phyloP scores from a whole-genome alignment of 2,329 filamentous ascomycete genomes.

The Colletotrichum filicis region DNA sequence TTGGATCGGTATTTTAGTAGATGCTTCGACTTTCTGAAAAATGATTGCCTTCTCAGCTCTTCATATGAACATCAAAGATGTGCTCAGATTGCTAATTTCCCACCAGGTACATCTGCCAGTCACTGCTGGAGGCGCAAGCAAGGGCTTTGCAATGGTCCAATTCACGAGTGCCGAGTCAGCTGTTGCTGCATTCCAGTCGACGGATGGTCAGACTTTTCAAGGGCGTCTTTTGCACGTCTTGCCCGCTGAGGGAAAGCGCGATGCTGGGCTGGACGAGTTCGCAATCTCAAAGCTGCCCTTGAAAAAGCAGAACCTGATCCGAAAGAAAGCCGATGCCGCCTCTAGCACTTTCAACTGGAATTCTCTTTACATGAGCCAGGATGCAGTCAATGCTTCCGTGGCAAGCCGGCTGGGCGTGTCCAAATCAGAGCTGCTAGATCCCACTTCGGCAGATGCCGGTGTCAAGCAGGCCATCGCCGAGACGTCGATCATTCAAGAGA shows the following conservation, averaged over 20 bases:
- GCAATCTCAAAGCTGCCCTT: conserved; percentile 90
- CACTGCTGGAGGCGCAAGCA: conserved; percentile 78
- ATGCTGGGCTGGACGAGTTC: conserved; percentile 86
- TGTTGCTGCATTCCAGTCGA: conserved; percentile 79
- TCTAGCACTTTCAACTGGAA: conserved; percentile 92
- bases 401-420: conserved; percentile 87
- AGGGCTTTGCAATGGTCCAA: conserved; percentile 91
- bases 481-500: conserved; percentile 95
- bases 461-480: conserved; percentile 98
- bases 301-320: conserved; percentile 93
- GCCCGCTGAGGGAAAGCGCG: conserved; percentile 83
- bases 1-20: conserved; percentile 99
- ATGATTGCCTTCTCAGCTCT: conserved; percentile 45
- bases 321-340: conserved; percentile 83
- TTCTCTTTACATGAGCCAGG: conserved; percentile 98
- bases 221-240: conserved; percentile 92
- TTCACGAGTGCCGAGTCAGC: conserved; percentile 80
- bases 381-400: conserved; percentile 92
- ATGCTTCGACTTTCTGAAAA: conserved; percentile 91
- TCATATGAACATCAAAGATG: not conserved
- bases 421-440: conserved; percentile 92
- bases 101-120: conserved; percentile 86
- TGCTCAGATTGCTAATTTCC: conserved; percentile 38
- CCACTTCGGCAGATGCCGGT: conserved; percentile 93
- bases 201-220: conserved; percentile 90